Conservation (phyloP, 257 asterid species). For the Asclepias syriaca region DNA sequence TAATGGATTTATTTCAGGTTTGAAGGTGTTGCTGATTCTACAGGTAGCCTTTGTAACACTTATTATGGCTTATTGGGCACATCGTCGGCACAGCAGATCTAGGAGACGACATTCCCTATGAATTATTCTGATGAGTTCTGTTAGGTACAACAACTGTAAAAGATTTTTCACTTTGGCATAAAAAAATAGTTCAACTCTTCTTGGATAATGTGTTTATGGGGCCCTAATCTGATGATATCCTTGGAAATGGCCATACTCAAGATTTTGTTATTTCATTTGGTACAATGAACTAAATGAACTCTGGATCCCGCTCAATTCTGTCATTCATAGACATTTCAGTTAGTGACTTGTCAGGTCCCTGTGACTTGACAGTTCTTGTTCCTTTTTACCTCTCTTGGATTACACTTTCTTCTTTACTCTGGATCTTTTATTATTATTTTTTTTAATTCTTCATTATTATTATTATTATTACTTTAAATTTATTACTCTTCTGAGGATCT, state of each 20-base stretch:
- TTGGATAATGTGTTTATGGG: too few species aligned
- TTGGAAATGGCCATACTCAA: background rate
- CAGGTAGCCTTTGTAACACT: conserved; percentile 42
- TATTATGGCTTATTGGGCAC: conserved; percentile 31
- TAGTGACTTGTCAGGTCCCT: background rate
- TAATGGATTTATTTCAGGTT: conserved; percentile 42
- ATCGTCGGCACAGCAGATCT: conserved; percentile 34
- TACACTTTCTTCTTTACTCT: background rate
- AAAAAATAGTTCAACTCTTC: background rate
- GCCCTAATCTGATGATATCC: background rate
- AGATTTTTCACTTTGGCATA: background rate
- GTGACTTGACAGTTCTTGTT: background rate
- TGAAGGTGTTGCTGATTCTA: conserved; percentile 52
- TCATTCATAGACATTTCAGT: background rate
- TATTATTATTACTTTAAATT: too few species aligned
- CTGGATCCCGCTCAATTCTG: background rate
- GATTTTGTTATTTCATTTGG: background rate
- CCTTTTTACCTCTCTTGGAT: background rate
- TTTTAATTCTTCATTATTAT: too few species aligned
- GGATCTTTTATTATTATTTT: background rate
- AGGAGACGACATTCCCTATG: conserved; percentile 48
- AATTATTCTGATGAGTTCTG: background rate
- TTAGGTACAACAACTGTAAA: background rate
- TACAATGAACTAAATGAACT: background rate
- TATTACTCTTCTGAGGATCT: background rate